A percentile compares a stretch with the other conserved stretches of the same genome.
phyloP scores from a whole-genome alignment of 306 rosid species.

The Dicorynia guianensis region DNA sequence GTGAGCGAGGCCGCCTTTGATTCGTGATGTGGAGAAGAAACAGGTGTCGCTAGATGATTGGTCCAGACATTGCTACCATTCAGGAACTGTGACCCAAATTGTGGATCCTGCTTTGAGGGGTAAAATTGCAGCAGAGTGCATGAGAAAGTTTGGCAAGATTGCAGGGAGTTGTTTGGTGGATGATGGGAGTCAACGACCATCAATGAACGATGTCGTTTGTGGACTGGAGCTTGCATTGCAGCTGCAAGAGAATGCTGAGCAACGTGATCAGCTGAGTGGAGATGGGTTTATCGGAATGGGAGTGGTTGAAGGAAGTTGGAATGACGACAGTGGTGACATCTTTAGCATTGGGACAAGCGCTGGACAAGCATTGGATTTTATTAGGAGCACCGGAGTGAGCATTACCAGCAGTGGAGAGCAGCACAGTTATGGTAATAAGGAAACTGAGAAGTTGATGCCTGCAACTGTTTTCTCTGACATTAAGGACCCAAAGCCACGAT shows the following conservation, averaged over 20 bases:
- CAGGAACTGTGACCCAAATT: not conserved
- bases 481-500: conserved; percentile 6
- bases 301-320: not conserved
- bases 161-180: conserved; percentile 31
- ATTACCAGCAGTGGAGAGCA: not conserved
- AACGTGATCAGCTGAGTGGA: not conserved
- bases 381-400: conserved; percentile 8
- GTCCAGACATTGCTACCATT: not conserved
- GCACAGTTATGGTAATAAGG: not conserved
- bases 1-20: conserved; percentile 15
- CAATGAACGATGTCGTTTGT: conserved; percentile 37
- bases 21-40: conserved; percentile 16
- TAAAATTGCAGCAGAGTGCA: conserved; percentile 17
- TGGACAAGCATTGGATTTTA: not conserved
- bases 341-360: conserved; percentile 1
- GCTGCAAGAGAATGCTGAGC: conserved; percentile 22
- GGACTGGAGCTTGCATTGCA: conserved; percentile 23
- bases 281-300: not conserved
- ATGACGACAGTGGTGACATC: not conserved
- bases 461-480: conserved; percentile 33
- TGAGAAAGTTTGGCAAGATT: conserved; percentile 17
- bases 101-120: conserved; percentile 28
- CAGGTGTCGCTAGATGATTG: conserved; percentile 23
- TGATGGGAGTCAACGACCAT: conserved; percentile 38
- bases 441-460: not conserved